Evolutionary conservation across 352 stramenopile species (phyloP).

Genomic region (Phytophthora europaea): DNA sequence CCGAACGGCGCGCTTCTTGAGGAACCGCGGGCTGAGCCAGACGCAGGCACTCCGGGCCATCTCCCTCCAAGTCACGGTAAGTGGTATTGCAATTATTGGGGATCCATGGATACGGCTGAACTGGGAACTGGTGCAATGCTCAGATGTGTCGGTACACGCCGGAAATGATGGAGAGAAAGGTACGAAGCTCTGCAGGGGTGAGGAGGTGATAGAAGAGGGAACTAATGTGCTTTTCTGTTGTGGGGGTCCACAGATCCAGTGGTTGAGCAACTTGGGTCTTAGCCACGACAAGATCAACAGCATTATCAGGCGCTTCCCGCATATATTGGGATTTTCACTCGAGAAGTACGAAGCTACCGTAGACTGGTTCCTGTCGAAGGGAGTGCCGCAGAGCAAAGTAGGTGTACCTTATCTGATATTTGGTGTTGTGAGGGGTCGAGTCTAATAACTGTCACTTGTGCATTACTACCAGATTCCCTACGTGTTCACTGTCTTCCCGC

Average conservation of each 20-base stretch:
- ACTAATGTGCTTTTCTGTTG: background rate
- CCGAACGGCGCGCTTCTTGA: constrained; percentile 39
- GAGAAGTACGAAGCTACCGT: constrained; percentile 34
- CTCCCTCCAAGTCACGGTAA: constrained; percentile 37
- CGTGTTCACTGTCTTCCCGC: constrained; percentile 61
- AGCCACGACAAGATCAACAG: constrained; percentile 33
- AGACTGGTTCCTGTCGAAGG: constrained; percentile 45
- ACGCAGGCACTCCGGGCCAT: constrained; percentile 36
- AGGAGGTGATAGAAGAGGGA: background rate
- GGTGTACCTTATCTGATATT: background rate
- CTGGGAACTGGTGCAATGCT: background rate
- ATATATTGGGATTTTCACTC: constrained; percentile 41
- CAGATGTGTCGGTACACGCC: constrained; percentile 41
- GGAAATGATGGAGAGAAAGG: constrained; percentile 44
- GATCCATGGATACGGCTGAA: background rate
- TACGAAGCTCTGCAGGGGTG: background rate
- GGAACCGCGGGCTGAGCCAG: constrained; percentile 36
- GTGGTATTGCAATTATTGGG: too few species aligned
- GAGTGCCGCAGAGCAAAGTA: constrained; percentile 45
- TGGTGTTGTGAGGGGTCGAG: background rate
- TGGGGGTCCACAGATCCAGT: constrained; percentile 24
- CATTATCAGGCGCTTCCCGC: constrained; percentile 35
- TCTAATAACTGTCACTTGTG: constrained; percentile 1
- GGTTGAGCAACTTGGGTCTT: constrained; percentile 39
- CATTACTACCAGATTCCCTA: constrained; percentile 54